phyloP scores from a whole-genome alignment of 1,284 basidiomycete species.

The Heterobasidion parviporum region DNA sequence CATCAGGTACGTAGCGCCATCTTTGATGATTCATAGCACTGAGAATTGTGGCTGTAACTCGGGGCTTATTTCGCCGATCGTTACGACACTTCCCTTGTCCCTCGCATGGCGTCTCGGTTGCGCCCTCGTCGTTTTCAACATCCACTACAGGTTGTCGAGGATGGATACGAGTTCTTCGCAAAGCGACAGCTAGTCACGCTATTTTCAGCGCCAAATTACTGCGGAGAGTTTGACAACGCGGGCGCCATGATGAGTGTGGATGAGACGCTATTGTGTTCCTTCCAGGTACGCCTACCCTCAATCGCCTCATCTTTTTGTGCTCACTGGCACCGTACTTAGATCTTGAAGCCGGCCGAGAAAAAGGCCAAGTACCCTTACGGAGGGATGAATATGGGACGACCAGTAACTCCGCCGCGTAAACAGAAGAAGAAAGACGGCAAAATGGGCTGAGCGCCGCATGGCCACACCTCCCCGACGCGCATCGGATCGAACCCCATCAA shows the following conservation, averaged over 20 bases:
- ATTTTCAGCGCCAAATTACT: conserved; percentile 98
- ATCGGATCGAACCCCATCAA: neutral
- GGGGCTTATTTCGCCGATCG: neutral
- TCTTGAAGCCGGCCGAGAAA: conserved; percentile 98
- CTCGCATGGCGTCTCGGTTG: neutral
- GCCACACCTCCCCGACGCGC: neutral
- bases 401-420: conserved; percentile 77
- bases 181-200: conserved; percentile 96
- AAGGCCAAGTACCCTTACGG: conserved; percentile 90
- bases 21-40: neutral
- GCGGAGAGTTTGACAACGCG: conserved; percentile 98
- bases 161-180: conserved; percentile 99
- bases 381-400: conserved; percentile 72
- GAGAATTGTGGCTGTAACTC: neutral
- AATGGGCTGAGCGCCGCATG: conserved; percentile 37
- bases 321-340: conserved; percentile 38
- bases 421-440: conserved; percentile 78
- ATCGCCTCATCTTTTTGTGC: neutral
- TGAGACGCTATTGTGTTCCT: conserved; percentile 95
- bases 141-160: conserved; percentile 82
- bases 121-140: neutral
- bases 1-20: conserved; percentile 66
- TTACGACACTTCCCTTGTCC: neutral
- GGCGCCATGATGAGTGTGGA: conserved; percentile 99
- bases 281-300: conserved; percentile 67